phyloP scores from a whole-genome alignment of 371 early-diverging fungal species.

The Dichotomocladium elegans region DNA sequence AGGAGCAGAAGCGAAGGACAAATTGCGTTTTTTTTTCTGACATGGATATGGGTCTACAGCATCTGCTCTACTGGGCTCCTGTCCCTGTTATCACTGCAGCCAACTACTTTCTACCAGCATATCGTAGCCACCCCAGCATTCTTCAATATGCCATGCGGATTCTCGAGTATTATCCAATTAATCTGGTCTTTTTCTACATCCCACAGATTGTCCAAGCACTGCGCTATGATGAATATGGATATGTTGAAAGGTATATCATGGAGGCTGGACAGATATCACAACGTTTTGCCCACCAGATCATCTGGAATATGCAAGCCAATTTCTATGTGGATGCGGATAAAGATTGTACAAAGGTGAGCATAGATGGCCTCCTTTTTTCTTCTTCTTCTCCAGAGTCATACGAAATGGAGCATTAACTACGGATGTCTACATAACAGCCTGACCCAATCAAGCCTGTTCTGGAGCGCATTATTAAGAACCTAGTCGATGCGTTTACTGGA shows the following conservation, averaged over 20 bases:
- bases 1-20: background rate
- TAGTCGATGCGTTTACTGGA: constrained; percentile 80
- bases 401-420: too few relatives aligned
- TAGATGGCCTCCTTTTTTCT: background rate
- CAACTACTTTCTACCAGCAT: constrained; percentile 67
- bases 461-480: constrained; percentile 81
- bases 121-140: constrained; percentile 76
- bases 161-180: constrained; percentile 86
- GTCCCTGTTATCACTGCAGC: constrained; percentile 91
- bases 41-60: constrained; percentile 26
- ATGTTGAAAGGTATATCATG: constrained; percentile 90
- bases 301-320: constrained; percentile 99
- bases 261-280: constrained; percentile 90
- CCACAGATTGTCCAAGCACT: constrained; percentile 99
- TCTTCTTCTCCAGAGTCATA: background rate
- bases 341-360: constrained; percentile 57
- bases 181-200: constrained; percentile 95
- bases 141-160: constrained; percentile 93
- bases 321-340: constrained; percentile 83
- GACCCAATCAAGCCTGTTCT: constrained; percentile 83
- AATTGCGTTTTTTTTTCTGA: background rate
- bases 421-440: constrained; percentile 18
- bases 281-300: constrained; percentile 98
- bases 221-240: constrained; percentile 83
- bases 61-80: constrained; percentile 86